Evolutionary conservation across 371 early-diverging fungal genomes (phyloP).

Genomic region (Amoeboaphelidium protococcarum): DNA sequence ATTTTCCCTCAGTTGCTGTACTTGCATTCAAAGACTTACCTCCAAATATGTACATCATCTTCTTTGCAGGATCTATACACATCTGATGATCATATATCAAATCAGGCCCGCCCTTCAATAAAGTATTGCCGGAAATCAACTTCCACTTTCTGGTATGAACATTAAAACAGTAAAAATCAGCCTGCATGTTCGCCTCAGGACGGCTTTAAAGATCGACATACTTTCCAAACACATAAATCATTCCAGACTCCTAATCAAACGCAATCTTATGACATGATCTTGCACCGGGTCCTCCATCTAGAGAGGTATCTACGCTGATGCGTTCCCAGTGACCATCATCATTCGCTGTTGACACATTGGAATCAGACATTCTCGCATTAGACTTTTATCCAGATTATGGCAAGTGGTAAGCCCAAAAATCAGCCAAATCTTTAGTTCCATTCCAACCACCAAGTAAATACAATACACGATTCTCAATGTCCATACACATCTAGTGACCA

Average conservation of each 20-base stretch:
- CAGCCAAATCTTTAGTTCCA: constrained; percentile 55
- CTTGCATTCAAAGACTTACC: constrained; percentile 36
- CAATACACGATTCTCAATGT: constrained; percentile 30
- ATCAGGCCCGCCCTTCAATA: constrained; percentile 56
- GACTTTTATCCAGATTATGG: no score
- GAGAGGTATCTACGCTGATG: constrained; percentile 36
- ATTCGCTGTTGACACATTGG: no score
- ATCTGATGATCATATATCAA: constrained; percentile 84
- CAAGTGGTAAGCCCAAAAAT: constrained; percentile 68
- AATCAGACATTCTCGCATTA: no score
- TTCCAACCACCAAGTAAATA: constrained; percentile 92
- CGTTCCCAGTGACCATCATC: constrained; percentile 32
- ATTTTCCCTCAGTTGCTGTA: constrained; percentile 14
- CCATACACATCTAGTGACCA: constrained; percentile 91
- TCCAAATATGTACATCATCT: constrained; percentile 64
- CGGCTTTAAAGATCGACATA: constrained; percentile 49
- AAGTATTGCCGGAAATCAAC: constrained; percentile 40
- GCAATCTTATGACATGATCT: constrained; percentile 80
- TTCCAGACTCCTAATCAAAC: constrained; percentile 38
- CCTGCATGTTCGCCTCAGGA: constrained; percentile 24
- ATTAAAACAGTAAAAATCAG: constrained; percentile 71
- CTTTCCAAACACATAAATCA: constrained; percentile 55
- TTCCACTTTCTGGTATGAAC: constrained; percentile 35
- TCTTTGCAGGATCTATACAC: constrained; percentile 41
- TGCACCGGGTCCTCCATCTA: constrained; percentile 39